Conservation (phyloP, 2,329 filamentous ascomycete genomes). For the Mycosphaerella arachidis region DNA sequence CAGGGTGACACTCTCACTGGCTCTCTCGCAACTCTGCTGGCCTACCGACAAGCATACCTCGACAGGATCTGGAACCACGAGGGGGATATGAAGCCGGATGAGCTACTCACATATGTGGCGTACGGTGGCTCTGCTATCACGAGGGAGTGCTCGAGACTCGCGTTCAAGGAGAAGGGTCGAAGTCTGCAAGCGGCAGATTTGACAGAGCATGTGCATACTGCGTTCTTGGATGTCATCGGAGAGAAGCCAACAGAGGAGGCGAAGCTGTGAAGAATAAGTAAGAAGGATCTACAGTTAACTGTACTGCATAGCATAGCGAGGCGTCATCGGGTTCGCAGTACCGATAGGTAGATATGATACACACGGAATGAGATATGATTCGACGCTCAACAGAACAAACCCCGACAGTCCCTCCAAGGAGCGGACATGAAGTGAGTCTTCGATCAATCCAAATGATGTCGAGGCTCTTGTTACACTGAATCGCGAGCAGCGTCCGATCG, state of each 20-base stretch:
- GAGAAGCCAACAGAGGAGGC: slow-evolving; percentile 45
- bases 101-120: slow-evolving; percentile 68
- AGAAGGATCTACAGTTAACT: neutral
- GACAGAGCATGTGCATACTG: slow-evolving; percentile 80
- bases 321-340: neutral
- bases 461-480: too few relatives aligned
- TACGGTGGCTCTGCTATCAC: slow-evolving; percentile 86
- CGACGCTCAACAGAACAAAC: neutral
- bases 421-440: too few relatives aligned
- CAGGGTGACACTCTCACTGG: slow-evolving; percentile 96
- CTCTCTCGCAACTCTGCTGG: slow-evolving; percentile 79
- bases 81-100: slow-evolving; percentile 51
- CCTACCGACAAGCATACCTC: slow-evolving; percentile 81
- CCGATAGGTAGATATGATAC: neutral
- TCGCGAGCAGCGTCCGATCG: too few relatives aligned
- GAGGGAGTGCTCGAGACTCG: slow-evolving; percentile 81
- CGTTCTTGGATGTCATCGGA: slow-evolving; percentile 76
- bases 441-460: too few relatives aligned
- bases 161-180: slow-evolving; percentile 79
- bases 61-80: slow-evolving; percentile 71
- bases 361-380: neutral
- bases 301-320: neutral
- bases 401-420: too few relatives aligned
- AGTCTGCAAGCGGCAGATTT: slow-evolving; percentile 89
- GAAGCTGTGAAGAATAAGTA: slow-evolving; percentile 11